A percentile compares a stretch with the other conserved stretches of the same genome.
These are phyloP conservation scores for Phoma herbarum DNA, from an alignment of 2,329 filamentous ascomycete species.

Conservation along the genomic window DNA sequence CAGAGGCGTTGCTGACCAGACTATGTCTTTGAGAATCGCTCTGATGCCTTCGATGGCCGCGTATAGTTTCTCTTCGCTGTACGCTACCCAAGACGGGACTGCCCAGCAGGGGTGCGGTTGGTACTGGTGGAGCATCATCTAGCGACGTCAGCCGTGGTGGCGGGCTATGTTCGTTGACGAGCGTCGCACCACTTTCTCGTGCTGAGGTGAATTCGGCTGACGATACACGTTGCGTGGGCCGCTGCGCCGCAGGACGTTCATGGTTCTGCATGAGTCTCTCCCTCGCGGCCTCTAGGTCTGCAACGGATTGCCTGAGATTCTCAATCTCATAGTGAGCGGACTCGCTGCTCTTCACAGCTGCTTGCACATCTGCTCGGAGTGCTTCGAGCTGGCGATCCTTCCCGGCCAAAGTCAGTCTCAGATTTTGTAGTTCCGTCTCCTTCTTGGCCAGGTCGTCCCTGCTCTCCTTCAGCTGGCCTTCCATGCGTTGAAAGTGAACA, in stretches of 20 bases:
- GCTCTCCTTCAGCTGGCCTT: slow-evolving; percentile 42
- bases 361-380: slow-evolving; percentile 32
- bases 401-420: slow-evolving; percentile 26
- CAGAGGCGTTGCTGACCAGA: slow-evolving; percentile 33
- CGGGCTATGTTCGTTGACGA: slow-evolving; percentile 37
- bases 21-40: slow-evolving; percentile 29
- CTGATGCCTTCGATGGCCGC: slow-evolving; percentile 21
- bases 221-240: slow-evolving; percentile 32
- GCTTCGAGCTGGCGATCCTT: slow-evolving; percentile 34
- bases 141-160: slow-evolving; percentile 23
- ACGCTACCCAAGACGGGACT: slow-evolving; percentile 12
- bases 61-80: slow-evolving; percentile 9
- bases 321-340: slow-evolving; percentile 41
- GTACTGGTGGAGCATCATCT: slow-evolving; percentile 26
- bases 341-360: slow-evolving; percentile 24
- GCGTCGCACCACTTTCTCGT: slow-evolving; percentile 45
- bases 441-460: slow-evolving; percentile 32
- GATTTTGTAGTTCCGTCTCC: slow-evolving; percentile 32
- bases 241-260: slow-evolving; percentile 39
- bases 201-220: slow-evolving; percentile 39
- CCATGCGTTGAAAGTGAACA: slow-evolving; percentile 47
- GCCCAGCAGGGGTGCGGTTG: slow-evolving; percentile 12
- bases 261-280: slow-evolving; percentile 46
- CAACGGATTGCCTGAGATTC: slow-evolving; percentile 32
- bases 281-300: slow-evolving; percentile 40